Evolutionary conservation across 2,329 filamentous ascomycete genomes (phyloP).

Genomic region (Talaromyces sp.): DNA sequence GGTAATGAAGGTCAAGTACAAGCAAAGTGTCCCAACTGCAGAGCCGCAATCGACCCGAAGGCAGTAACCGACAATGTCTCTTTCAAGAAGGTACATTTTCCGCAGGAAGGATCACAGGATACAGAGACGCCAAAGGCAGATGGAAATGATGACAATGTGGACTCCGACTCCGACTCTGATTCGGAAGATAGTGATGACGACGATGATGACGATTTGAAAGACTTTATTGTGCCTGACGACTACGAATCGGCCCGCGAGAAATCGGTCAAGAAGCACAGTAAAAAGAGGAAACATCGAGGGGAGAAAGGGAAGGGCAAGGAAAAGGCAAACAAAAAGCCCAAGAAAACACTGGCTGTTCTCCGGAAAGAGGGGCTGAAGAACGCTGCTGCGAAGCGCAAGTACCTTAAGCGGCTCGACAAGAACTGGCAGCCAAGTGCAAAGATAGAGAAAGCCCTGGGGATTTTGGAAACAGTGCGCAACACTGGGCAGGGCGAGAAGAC

Average conservation of each 20-base stretch:
- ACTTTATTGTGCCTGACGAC: constrained; percentile 16
- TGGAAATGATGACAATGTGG: constrained; percentile 27
- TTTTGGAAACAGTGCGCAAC: constrained; percentile 50
- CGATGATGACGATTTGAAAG: constrained; percentile 10
- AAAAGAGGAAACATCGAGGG: neutral
- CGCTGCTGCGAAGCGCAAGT: constrained; percentile 59
- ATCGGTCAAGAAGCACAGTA: constrained; percentile 2
- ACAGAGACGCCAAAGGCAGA: constrained; percentile 19
- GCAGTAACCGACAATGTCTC: constrained; percentile 67
- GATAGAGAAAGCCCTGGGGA: constrained; percentile 61
- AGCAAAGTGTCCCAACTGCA: constrained; percentile 70
- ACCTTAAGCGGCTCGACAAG: constrained; percentile 62
- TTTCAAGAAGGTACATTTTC: constrained; percentile 69
- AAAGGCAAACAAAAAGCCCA: constrained; percentile 39
- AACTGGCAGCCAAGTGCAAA: constrained; percentile 71
- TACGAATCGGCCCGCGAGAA: constrained; percentile 16
- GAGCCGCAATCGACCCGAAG: constrained; percentile 58
- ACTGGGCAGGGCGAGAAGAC: constrained; percentile 61
- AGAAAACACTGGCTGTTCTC: constrained; percentile 56
- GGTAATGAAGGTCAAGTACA: constrained; percentile 51
- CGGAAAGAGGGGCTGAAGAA: constrained; percentile 63
- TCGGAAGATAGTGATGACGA: constrained; percentile 38
- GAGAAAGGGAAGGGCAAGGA: constrained; percentile 21
- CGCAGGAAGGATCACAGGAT: constrained; percentile 35
- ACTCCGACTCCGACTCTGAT: constrained; percentile 23